Percentiles rank a stretch among this genome's conserved stretches.
phyloP scores from a whole-genome alignment of 1,284 basidiomycete species.

The Ceratobasidium sp. region DNA sequence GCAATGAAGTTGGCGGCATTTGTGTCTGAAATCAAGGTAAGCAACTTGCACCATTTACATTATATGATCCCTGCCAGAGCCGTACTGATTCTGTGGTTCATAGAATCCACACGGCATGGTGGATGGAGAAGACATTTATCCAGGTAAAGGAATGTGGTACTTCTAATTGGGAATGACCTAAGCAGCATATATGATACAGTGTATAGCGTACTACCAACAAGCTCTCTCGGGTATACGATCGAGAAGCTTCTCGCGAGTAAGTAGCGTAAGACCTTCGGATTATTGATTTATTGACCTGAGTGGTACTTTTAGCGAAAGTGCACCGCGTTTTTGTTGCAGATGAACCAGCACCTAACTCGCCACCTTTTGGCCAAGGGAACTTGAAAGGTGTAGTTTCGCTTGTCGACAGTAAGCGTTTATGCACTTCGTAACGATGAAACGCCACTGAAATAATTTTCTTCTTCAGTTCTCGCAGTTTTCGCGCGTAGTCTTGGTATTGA shows the following conservation, averaged over 20 bases:
- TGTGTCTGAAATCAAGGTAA: slow-evolving; percentile 41
- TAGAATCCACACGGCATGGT: slow-evolving; percentile 40
- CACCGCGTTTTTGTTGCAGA: slow-evolving; percentile 41
- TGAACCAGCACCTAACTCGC: slow-evolving; percentile 32
- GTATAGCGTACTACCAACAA: slow-evolving; percentile 39
- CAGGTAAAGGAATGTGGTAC: slow-evolving; percentile 19
- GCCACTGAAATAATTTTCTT: neutral
- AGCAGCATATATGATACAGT: slow-evolving; percentile 11
- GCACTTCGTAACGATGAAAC: neutral
- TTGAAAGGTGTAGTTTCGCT: slow-evolving; percentile 41
- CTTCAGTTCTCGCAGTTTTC: slow-evolving; percentile 34
- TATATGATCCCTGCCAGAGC: neutral
- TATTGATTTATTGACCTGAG: neutral
- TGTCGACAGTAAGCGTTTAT: slow-evolving; percentile 37
- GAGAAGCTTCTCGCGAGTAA: slow-evolving; percentile 41
- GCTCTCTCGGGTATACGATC: slow-evolving; percentile 40
- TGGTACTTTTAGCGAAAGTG: slow-evolving; percentile 34
- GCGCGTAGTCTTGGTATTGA: slow-evolving; percentile 33
- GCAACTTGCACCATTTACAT: neutral
- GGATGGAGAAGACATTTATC: slow-evolving; percentile 40
- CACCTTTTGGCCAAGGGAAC: slow-evolving; percentile 37
- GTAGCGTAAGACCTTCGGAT: neutral
- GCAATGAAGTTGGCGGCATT: slow-evolving; percentile 38
- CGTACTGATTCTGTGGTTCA: neutral
- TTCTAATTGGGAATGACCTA: neutral